These are phyloP conservation scores for Carallia pectinifolia DNA, from an alignment of 345 rosid genomes.

Conservation along the genomic window DNA sequence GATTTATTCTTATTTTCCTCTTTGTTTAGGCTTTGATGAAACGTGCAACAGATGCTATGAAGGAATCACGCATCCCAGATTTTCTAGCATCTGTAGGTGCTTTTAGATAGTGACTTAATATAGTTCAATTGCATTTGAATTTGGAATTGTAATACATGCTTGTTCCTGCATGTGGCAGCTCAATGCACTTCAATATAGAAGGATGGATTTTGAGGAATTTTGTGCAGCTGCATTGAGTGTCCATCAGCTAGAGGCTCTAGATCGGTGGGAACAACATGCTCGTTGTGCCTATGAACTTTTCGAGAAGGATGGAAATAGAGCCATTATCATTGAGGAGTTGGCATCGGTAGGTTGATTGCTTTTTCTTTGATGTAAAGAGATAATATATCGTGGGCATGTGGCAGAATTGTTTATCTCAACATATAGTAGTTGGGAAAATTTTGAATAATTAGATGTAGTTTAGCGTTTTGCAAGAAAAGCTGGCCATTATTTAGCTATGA, in stretches of 20 bases:
- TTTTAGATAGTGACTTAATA: neutral
- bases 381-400: neutral
- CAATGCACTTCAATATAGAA: conserved; percentile 78
- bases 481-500: too few relatives aligned
- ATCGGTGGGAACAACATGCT: conserved; percentile 89
- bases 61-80: conserved; percentile 84
- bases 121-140: neutral
- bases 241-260: conserved; percentile 88
- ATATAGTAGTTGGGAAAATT: too few relatives aligned
- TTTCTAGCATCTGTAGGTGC: conserved; percentile 71
- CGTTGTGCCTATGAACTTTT: conserved; percentile 86
- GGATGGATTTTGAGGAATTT: conserved; percentile 92
- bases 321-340: conserved; percentile 84
- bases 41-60: conserved; percentile 87
- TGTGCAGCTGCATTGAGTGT: conserved; percentile 89
- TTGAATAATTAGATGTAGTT: too few relatives aligned
- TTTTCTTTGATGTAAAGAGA: too few relatives aligned
- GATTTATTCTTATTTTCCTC: conserved; percentile 1
- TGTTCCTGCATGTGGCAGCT: conserved; percentile 42
- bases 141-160: neutral
- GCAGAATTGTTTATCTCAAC: too few relatives aligned
- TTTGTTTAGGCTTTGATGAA: conserved; percentile 75
- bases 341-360: conserved; percentile 59
- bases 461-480: too few relatives aligned
- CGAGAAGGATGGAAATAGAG: conserved; percentile 92